These are phyloP conservation scores for Cytidiella melzeri DNA, from an alignment of 768 basidiomycete species.

Conservation along the genomic window DNA sequence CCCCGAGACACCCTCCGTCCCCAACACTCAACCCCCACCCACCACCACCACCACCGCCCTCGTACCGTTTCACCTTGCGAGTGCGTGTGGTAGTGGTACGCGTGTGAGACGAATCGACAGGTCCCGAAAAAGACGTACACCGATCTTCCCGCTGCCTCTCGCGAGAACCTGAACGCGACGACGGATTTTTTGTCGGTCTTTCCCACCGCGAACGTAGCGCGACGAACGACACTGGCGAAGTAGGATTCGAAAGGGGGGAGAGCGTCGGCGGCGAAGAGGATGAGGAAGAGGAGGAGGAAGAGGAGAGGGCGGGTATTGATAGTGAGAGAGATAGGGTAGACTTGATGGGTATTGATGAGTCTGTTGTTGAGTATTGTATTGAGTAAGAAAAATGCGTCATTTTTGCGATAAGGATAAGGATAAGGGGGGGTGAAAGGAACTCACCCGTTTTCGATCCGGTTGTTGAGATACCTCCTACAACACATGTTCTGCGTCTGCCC, in stretches of 20 bases:
- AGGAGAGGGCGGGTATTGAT: conserved; percentile 5
- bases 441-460: too few relatives aligned
- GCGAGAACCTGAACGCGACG: conserved; percentile 2
- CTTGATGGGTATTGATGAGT: neutral
- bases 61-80: conserved; percentile 5
- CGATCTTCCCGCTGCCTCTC: neutral
- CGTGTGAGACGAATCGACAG: conserved; percentile 3
- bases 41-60: conserved; percentile 10
- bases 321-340: neutral
- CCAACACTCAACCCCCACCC: conserved; percentile 7
- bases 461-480: too few relatives aligned
- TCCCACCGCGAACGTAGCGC: conserved; percentile 5
- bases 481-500: too few relatives aligned
- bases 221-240: conserved; percentile 8
- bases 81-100: conserved; percentile 3
- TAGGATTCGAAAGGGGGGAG: conserved; percentile 5
- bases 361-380: neutral
- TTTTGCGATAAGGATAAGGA: neutral
- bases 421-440: neutral
- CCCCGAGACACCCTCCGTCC: conserved; percentile 19
- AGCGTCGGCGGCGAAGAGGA: conserved; percentile 5
- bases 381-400: neutral
- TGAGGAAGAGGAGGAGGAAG: neutral
- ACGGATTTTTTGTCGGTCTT: neutral
- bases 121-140: neutral